Percentiles rank a stretch among this genome's conserved stretches.
phyloP scores from a whole-genome alignment of 345 rosid genomes.

The Mercurialis annua region DNA sequence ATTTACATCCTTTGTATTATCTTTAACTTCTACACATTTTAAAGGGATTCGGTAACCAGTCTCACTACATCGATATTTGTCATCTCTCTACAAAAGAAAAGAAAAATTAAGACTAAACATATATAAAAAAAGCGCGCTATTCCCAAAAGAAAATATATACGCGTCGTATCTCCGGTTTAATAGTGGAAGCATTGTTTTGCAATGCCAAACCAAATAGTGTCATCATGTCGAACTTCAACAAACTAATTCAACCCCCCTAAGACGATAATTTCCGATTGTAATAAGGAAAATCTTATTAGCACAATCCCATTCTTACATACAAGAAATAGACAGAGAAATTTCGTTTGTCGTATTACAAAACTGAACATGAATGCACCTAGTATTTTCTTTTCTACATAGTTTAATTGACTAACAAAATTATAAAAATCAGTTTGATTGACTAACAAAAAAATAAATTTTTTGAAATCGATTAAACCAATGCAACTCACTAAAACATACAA shows the following conservation, averaged over 20 bases:
- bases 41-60: slow-evolving; percentile 90
- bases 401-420: too few relatives aligned
- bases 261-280: neutral
- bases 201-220: neutral
- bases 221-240: too few relatives aligned
- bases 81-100: slow-evolving; percentile 47
- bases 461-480: neutral
- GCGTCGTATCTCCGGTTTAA: too few relatives aligned
- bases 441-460: neutral
- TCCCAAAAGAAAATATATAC: too few relatives aligned
- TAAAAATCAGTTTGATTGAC: neutral
- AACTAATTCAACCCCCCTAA: neutral
- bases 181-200: neutral
- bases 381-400: neutral
- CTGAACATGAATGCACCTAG: neutral
- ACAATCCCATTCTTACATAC: neutral
- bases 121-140: neutral
- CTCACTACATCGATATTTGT: slow-evolving; percentile 85
- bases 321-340: too few relatives aligned
- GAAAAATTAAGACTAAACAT: slow-evolving; percentile 1
- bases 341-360: too few relatives aligned
- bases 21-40: slow-evolving; percentile 54
- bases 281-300: neutral
- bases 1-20: slow-evolving; percentile 21
- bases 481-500: neutral